A percentile compares a stretch with the other conserved stretches of the same genome.
These are phyloP conservation scores for Penicillium cinerascens DNA, from an alignment of 495 filamentous ascomycete species.

Conservation along the genomic window DNA sequence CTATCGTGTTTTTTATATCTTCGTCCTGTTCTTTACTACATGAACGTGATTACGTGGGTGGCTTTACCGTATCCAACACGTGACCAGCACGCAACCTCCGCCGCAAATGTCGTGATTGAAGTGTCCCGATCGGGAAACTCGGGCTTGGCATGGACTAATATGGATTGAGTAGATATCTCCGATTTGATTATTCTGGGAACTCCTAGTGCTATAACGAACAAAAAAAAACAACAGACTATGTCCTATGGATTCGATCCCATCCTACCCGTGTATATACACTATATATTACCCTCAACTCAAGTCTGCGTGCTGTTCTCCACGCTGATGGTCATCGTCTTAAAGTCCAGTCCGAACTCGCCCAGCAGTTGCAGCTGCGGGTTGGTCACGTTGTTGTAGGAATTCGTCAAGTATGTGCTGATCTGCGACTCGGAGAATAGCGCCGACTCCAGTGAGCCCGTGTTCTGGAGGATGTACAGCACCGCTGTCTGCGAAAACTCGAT, in stretches of 20 bases:
- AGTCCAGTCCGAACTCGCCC: conserved; percentile 40
- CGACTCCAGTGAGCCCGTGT: conserved; percentile 39
- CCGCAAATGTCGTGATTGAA: conserved; percentile 22
- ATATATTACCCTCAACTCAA: neutral
- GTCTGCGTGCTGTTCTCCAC: conserved; percentile 36
- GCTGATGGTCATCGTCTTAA: conserved; percentile 41
- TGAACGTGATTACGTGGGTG: neutral
- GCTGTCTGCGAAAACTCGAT: conserved; percentile 47
- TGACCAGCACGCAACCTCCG: conserved; percentile 28
- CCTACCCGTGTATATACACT: neutral
- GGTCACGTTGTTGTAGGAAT: conserved; percentile 22
- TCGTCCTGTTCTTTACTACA: neutral
- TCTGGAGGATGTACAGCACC: conserved; percentile 50
- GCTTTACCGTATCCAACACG: conserved; percentile 7
- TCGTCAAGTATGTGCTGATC: conserved; percentile 34
- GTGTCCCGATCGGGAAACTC: conserved; percentile 4
- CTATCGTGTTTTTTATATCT: neutral
- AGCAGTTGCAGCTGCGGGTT: conserved; percentile 17
- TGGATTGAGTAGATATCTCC: neutral
- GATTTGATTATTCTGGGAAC: too few species aligned
- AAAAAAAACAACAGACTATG: neutral
- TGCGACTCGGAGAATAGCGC: conserved; percentile 32
- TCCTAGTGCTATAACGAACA: too few species aligned
- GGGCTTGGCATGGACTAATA: neutral
- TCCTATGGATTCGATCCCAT: neutral